Base-by-base conservation (phyloP, 345 rosid genomes). In the Populus davidiana region DNA sequence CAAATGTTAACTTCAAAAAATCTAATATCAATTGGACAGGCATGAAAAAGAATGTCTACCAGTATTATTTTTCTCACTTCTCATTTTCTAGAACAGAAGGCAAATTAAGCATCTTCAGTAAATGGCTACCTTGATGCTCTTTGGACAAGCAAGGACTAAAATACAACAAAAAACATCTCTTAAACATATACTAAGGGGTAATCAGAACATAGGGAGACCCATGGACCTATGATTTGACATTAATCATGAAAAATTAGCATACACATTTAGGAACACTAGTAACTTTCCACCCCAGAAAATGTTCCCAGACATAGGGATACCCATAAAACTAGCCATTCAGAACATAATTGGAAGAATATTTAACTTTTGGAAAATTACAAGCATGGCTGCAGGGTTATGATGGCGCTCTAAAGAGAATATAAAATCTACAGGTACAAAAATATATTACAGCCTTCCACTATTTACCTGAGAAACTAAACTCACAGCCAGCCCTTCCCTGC, bases 401-500 rank as follows among this genome's bases (percentile, higher is more conserved):
- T 9, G 49, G 36, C 49, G 21, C 14, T 14, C 29, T 6, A 44
- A 36, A 59, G 39, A 61, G 39, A 4, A 25, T 43, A 47, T 10
- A 54, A 72, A 54, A 1, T 54, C 36, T 31, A 35, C 31, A 44
- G 16, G 10, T 12, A 8, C 16, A 39, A 5, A 73, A 27, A 62
- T 16, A 36, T 47, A 50, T 18, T 47, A 8, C 20, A 71, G 76
- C 65, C 33, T 39, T 50, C 56, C 10, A 1, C 41, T 21, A 56
- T 12, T 80, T 85, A 93, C 99, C 95, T 92, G 86, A 17, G 96
- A 86, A 76, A 92, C 78, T 75, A 96, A 86, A 87, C 97, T 96
- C 67, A 93, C 77, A 74, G 99, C 94, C 81, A 91, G 79, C 33
- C 99, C 98, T 80, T 89, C 94, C 88, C 98, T 86, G 73, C 99